Evolutionary conservation across 768 basidiomycete species (phyloP), one percentile per base, ranked within the genome.

Genomic region (Lentinula guzmanii): DNA sequence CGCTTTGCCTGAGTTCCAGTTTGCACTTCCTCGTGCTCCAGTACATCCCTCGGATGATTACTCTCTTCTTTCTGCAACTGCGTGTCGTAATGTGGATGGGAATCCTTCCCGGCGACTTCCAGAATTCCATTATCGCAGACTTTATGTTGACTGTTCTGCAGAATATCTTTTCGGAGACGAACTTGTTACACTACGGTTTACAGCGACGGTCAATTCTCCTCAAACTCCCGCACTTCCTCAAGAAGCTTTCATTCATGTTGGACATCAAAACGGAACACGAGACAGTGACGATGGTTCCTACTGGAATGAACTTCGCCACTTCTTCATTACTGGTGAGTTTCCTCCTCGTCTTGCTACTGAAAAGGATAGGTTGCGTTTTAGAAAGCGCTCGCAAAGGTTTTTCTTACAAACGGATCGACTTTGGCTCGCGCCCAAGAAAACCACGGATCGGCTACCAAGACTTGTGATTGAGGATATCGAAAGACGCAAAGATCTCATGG

Each of bases 401-500:
- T 67, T 72, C 6, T 5, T 69, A 3, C 53, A 65, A 15, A 59
- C 67, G 21, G 51, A 62, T 1, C 33, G 63, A 1, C 60, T 75
- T 0, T 72, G 68, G 68, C 24, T 31, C 3, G 39, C 46, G 0
- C 61, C 58, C 3, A 67, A 65, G 39, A 62, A 62, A 15, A 13
- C 53, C 18, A 42, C 43, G 2, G 57, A 54, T 1, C 5, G 51
- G n/a, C 59, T 57, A 1, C 74, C 72, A 8, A 50, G 68, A 5
- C 62, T 74, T 0, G 70, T 75, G 0, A 65, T 75, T 15, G 58
- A 60, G 10, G 58, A 69, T 9, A 0, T 21, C 0, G 34, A 31
- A 9, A 53, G 9, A 1, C 61, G 69, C 13, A 18, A 56, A 0
- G 59, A 64, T 3, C 52, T 75, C 1, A 58, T 74, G 24, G 62